Evolutionary conservation across 805 yeast genomes (phyloP).

Genomic region (Candida methanosorbosa): DNA sequence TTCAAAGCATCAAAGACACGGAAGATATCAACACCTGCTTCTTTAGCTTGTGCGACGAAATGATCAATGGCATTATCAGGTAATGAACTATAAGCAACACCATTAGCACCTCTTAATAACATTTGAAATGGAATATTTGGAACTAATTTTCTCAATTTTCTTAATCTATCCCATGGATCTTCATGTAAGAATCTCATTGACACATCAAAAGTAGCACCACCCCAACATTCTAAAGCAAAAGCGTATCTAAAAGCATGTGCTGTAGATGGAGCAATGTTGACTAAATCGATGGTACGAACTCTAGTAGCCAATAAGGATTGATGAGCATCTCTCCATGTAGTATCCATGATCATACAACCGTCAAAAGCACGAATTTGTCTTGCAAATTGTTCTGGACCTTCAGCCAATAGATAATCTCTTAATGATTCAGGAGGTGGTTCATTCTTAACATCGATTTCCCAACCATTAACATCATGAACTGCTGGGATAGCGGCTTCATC

Average conservation of each 20-base stretch:
- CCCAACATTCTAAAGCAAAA: constrained; percentile 98
- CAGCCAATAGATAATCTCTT: constrained; percentile 77
- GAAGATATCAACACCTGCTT: constrained; percentile 93
- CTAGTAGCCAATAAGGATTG: constrained; percentile 96
- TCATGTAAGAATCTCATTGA: constrained; percentile 97
- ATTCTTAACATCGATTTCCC: constrained; percentile 47
- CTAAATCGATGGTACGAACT: constrained; percentile 87
- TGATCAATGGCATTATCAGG: constrained; percentile 99
- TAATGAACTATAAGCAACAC: constrained; percentile 95
- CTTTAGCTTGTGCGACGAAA: constrained; percentile 90
- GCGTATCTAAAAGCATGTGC: constrained; percentile 85
- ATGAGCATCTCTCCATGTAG: constrained; percentile 99
- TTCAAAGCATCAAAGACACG: constrained; percentile 97
- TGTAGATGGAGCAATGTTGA: constrained; percentile 89
- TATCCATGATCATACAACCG: constrained; percentile 93
- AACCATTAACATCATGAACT: constrained; percentile 55
- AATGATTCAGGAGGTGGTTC: constrained; percentile 69
- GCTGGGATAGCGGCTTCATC: constrained; percentile 72
- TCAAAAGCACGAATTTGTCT: constrained; percentile 73
- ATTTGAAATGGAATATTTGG: constrained; percentile 99
- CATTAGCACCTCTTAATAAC: constrained; percentile 98
- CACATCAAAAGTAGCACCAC: constrained; percentile 99
- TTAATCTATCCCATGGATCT: constrained; percentile 97
- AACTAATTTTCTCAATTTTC: constrained; percentile 78
- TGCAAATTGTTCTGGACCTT: constrained; percentile 89